These are phyloP conservation scores for Gentiana dahurica DNA, from an alignment of 257 asterid species.

Conservation along the genomic window DNA sequence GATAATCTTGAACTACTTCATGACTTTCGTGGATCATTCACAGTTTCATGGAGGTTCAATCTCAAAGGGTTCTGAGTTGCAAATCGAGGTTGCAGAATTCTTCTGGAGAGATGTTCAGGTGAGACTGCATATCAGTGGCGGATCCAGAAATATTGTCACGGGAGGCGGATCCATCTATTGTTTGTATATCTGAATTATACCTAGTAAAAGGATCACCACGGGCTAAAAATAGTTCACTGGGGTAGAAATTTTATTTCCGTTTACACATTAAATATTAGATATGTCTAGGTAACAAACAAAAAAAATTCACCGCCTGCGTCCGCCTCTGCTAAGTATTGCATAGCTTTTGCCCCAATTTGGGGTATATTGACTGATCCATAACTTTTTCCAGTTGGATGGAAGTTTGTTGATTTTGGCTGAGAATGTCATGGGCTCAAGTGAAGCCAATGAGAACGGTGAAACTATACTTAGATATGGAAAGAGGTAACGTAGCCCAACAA, in stretches of 20 bases:
- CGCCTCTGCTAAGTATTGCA: background rate
- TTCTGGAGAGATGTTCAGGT: slow-evolving; percentile 93
- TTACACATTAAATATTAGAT: no score
- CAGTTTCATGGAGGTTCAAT: slow-evolving; percentile 91
- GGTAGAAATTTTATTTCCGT: no score
- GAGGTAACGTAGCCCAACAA: slow-evolving; percentile 37
- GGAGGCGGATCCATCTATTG: no score
- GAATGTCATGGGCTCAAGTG: slow-evolving; percentile 62
- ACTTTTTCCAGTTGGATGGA: slow-evolving; percentile 77
- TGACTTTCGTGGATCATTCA: slow-evolving; percentile 14
- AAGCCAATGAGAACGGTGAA: slow-evolving; percentile 42
- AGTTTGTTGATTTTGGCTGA: slow-evolving; percentile 75
- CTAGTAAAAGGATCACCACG: no score
- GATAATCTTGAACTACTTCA: slow-evolving; percentile 10
- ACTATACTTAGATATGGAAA: slow-evolving; percentile 67
- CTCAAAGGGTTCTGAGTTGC: slow-evolving; percentile 81
- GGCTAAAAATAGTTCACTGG: no score
- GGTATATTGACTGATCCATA: slow-evolving; percentile 16
- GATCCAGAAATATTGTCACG: no score
- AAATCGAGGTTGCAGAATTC: slow-evolving; percentile 86
- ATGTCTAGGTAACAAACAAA: no score
- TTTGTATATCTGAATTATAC: no score
- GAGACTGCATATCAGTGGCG: slow-evolving; percentile 11
- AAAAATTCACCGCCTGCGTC: no score
- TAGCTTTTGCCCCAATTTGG: slow-evolving; percentile 10